These are phyloP conservation scores for Aureobasidium sp. DNA, from an alignment of 2,329 filamentous ascomycete species.

Conservation along the genomic window DNA sequence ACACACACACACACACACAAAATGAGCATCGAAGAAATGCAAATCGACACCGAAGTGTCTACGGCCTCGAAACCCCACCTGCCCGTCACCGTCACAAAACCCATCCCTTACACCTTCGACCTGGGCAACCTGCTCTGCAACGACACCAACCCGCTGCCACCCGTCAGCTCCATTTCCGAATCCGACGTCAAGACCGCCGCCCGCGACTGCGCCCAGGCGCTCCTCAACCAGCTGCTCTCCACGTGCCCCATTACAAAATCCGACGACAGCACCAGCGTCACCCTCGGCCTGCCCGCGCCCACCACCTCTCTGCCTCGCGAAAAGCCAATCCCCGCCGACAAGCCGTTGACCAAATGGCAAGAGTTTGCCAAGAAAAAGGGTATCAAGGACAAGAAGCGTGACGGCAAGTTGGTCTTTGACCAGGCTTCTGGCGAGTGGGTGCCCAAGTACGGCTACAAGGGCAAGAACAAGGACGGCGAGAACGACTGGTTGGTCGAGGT, in stretches of 20 bases:
- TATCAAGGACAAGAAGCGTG: constrained; percentile 80
- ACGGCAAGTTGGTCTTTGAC: constrained; percentile 77
- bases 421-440: constrained; percentile 82
- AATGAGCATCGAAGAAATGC: constrained; percentile 17
- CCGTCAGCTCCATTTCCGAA: constrained; percentile 37
- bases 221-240: constrained; percentile 90
- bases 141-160: constrained; percentile 74
- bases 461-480: constrained; percentile 76
- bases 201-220: constrained; percentile 81
- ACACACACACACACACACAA: neutral
- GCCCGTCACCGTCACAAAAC: constrained; percentile 49
- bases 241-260: constrained; percentile 74
- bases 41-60: constrained; percentile 15
- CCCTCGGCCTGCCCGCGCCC: constrained; percentile 67
- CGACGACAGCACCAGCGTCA: constrained; percentile 53
- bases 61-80: constrained; percentile 17
- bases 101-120: constrained; percentile 87
- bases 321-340: constrained; percentile 78
- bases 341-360: constrained; percentile 88
- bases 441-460: constrained; percentile 91
- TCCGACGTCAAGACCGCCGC: constrained; percentile 61
- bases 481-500: constrained; percentile 90
- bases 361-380: constrained; percentile 95
- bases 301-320: constrained; percentile 74
- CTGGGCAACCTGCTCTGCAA: constrained; percentile 78